Base-by-base conservation (phyloP, 805 yeast genomes). In the Candida sithepensis region DNA sequence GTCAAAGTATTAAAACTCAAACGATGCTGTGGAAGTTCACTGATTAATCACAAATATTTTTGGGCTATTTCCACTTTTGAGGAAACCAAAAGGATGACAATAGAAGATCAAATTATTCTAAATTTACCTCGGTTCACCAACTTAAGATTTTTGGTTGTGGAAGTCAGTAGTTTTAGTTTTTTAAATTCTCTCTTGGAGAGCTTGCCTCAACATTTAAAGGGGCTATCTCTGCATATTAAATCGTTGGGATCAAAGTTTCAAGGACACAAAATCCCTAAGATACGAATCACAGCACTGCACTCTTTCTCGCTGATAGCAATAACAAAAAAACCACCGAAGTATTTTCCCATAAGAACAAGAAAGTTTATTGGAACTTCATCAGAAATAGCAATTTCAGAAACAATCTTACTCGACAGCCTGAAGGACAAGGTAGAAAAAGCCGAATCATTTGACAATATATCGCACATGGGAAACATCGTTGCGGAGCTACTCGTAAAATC, bases 121-220 rank as follows among this genome's bases (percentile, higher is more conserved):
- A 34, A 18, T n/a, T 34, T 34, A 16, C 38, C 38, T 16, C 38
- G 22, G 6, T 43, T 43, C 39, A 18, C n/a, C 18, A 20, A 41
- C 18, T 46, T 57, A 12, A 42, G 54, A 21, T 52, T 45, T 40
- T 45, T 57, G 22, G 53, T 50, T 28, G 48, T 57, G 18, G 54
- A 54, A 34, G 43, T 56, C 26, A 41, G 37, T 8, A 50, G 50
- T 28, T 34, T 48, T 7, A 21, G 30, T 6, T 42, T 47, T 19
- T 36, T 57, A 23, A 37, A 28, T 20, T 8, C 20, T 9, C 32
- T 51, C 18, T 22, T 55, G 23, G 47, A 46, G 41, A 47, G 40
- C 20, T 49, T 50, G 3, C 60, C 61, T 2, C 16, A 19, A 13
- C 47, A 45, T 10, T 34, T 57, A 38, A 54, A 54, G 43, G 58